Base-by-base conservation (phyloP, 306 rosid species). In the Oemleria cerasiformis region DNA sequence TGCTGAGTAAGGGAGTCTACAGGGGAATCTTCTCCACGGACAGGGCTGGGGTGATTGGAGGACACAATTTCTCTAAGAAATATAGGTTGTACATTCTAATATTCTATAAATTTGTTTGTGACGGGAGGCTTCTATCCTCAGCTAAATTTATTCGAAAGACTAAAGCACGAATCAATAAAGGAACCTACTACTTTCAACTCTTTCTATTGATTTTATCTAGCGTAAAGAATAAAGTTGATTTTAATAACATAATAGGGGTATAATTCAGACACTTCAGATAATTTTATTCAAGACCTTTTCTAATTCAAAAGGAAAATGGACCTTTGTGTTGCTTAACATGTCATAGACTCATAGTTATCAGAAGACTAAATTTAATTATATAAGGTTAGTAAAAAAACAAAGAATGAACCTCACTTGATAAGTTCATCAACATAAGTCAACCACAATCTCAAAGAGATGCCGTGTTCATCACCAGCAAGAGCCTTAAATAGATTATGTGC, bases 401-500 rank as follows among this genome's bases (percentile, higher is more conserved):
- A 78, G 25, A 59, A 54, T 1, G 15, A 67, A 48, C 79, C 96
- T 89, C 82, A 94, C 98, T 77, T 88, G 85, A 88, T 69, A 81
- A 89, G 92, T 84, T 94, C 97, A 55, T 83, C 79, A 51, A 94
- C 61, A 84, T 91, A 94, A 57, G 90, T 78, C 63, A 94, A 79
- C 98, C 98, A 94, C 73, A 73, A 47, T 78, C 80, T 80, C 85
- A 94, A 74, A 54, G 97, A 88, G 72, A 94, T 87, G 38, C 98
- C 90, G 62, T 80, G 72, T 79, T 86, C 88, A 69, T 82, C 92
- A 58, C 94, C 91, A 36, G 91, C 88, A 59, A 94, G 92, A 73
- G 95, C 91, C 86, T 85, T 94, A 74, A 87, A 94, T 63, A 94
- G 84, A 85, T 84, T 86, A 79, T 91, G 90, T 48, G 75, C 97